phyloP scores from a whole-genome alignment of 2,329 filamentous ascomycete species.

The Phyllosticta citriasiana region DNA sequence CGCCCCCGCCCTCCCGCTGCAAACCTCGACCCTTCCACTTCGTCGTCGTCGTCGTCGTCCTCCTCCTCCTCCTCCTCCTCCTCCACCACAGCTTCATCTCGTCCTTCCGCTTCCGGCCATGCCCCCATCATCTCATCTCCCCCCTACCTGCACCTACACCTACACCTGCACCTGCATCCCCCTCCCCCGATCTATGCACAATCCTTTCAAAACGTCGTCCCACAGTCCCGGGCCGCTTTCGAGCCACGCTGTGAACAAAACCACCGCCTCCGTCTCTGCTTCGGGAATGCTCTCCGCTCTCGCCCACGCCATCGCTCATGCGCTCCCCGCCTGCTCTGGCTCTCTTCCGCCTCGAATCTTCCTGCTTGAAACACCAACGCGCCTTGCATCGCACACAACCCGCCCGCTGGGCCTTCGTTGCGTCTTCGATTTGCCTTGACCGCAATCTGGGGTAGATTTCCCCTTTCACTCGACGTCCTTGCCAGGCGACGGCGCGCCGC shows the following conservation, averaged over 20 bases:
- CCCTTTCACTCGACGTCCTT: slow-evolving; percentile 6
- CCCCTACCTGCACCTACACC: neutral
- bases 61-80: too few species aligned
- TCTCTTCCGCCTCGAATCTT: neutral
- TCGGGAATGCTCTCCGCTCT: neutral
- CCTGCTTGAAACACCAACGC: neutral
- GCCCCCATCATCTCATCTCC: too few species aligned
- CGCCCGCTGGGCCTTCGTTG: neutral
- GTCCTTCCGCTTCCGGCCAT: neutral
- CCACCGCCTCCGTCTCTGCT: neutral
- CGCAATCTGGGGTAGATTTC: slow-evolving; percentile 10
- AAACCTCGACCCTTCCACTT: neutral
- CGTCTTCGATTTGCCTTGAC: neutral
- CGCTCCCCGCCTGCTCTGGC: neutral
- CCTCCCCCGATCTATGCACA: neutral
- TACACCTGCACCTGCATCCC: neutral
- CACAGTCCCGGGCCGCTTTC: neutral
- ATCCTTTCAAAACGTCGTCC: neutral
- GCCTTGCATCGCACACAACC: neutral
- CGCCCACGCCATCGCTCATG: neutral
- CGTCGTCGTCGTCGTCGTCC: neutral
- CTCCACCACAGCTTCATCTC: neutral
- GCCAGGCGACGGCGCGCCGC: slow-evolving; percentile 7
- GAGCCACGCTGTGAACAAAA: neutral
- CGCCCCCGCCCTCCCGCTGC: too few species aligned